Evolutionary conservation across 768 basidiomycete genomes (phyloP).

Genomic region (Agrocybe praecox): DNA sequence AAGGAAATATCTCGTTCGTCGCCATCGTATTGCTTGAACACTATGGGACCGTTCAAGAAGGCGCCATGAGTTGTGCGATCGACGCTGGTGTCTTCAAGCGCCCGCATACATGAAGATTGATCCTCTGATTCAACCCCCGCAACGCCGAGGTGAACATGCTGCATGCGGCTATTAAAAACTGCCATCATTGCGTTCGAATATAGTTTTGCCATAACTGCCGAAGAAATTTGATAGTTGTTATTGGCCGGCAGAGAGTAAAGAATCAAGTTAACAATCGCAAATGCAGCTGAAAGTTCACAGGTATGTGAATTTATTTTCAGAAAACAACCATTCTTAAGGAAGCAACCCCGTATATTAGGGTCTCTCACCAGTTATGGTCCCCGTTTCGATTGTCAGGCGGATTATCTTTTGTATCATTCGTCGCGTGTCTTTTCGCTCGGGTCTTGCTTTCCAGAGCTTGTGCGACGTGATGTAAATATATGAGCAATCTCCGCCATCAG

Average conservation of each 20-base stretch:
- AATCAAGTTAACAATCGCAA: slow-evolving; percentile 9
- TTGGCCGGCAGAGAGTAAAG: slow-evolving; percentile 6
- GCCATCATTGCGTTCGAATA: slow-evolving; percentile 21
- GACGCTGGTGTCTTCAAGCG: too few relatives aligned
- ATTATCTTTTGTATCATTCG: slow-evolving; percentile 11
- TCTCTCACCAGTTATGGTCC: slow-evolving; percentile 14
- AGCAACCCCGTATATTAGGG: not conserved
- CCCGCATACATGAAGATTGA: too few relatives aligned
- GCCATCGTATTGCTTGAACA: too few relatives aligned
- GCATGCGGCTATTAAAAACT: slow-evolving; percentile 18
- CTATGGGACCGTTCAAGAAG: too few relatives aligned
- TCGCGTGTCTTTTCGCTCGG: slow-evolving; percentile 7
- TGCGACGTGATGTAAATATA: slow-evolving; percentile 8
- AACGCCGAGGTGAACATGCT: too few relatives aligned
- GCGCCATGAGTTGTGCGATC: too few relatives aligned
- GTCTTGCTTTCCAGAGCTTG: not conserved
- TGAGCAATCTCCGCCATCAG: not conserved
- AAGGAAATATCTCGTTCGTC: too few relatives aligned
- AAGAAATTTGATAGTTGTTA: slow-evolving; percentile 7
- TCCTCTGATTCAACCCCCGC: too few relatives aligned
- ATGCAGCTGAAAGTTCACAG: slow-evolving; percentile 3
- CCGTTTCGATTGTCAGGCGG: slow-evolving; percentile 18
- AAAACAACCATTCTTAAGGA: too few relatives aligned
- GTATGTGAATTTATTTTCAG: not conserved
- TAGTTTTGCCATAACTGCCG: slow-evolving; percentile 12